A percentile compares a stretch with the other conserved stretches of the same genome.
These are phyloP conservation scores for Paramarasmius palmivorus DNA, from an alignment of 1,284 basidiomycete species.

Conservation along the genomic window DNA sequence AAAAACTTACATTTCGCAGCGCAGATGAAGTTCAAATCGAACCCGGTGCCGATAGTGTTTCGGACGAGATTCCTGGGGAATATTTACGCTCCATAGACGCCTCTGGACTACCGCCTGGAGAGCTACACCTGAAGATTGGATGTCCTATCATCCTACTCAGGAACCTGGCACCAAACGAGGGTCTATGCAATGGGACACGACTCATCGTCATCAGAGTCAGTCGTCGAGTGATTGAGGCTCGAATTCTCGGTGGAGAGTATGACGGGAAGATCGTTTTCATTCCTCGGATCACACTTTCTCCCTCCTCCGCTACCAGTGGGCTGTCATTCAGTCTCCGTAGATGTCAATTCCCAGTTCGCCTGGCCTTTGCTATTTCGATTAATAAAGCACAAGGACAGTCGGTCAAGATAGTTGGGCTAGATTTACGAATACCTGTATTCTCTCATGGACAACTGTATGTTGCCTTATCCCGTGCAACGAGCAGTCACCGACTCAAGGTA, in stretches of 20 bases:
- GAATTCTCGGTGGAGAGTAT: too few species aligned
- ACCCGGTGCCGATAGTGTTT: neutral
- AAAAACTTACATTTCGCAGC: conserved; percentile 20
- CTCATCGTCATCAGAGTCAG: too few species aligned
- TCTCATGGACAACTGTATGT: conserved; percentile 46
- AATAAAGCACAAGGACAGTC: conserved; percentile 48
- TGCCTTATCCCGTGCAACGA: too few species aligned
- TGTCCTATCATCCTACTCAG: conserved; percentile 35
- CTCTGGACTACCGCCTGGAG: conserved; percentile 23
- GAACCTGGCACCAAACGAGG: conserved; percentile 30
- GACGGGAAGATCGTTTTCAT: too few species aligned
- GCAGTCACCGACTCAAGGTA: too few species aligned
- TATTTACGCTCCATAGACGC: conserved; percentile 20
- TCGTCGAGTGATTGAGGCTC: too few species aligned
- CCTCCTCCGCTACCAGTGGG: too few species aligned
- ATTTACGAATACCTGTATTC: conserved; percentile 37
- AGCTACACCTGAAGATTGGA: conserved; percentile 25
- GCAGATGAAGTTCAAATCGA: conserved; percentile 19
- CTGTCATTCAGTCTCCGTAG: too few species aligned
- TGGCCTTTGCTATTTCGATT: conserved; percentile 41
- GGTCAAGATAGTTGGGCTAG: conserved; percentile 27
- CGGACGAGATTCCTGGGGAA: conserved; percentile 10
- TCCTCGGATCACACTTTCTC: too few species aligned
- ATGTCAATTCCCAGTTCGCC: too few species aligned
- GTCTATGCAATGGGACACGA: conserved; percentile 38